Evolutionary conservation across 352 stramenopile genomes (phyloP).

Genomic region (Phytophthora crassamura): DNA sequence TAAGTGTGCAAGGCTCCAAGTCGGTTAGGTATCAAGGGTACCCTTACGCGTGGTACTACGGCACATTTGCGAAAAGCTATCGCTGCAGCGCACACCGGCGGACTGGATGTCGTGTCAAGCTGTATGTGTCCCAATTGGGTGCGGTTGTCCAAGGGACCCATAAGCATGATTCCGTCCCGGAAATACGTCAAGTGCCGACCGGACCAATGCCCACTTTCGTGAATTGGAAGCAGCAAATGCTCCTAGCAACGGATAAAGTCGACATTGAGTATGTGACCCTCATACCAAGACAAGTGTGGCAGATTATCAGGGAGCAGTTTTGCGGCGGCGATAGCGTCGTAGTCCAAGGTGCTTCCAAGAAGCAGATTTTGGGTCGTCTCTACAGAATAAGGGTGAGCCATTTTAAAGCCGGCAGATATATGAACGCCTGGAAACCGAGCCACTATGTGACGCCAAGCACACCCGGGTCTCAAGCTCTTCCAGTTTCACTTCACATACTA

Average conservation of each 20-base stretch:
- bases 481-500: constrained; percentile 18
- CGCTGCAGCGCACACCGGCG: too few species aligned
- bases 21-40: too few species aligned
- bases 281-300: background rate
- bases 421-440: too few species aligned
- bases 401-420: too few species aligned
- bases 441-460: constrained; percentile 9
- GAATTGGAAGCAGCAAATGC: background rate
- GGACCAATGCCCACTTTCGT: background rate
- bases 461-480: constrained; percentile 4
- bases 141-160: too few species aligned
- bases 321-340: background rate
- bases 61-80: too few species aligned
- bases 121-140: too few species aligned
- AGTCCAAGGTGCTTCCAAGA: background rate
- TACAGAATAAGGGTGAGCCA: background rate
- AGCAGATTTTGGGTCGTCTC: background rate
- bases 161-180: too few species aligned
- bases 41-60: too few species aligned
- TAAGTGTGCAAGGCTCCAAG: too few species aligned
- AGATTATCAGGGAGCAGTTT: background rate
- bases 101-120: too few species aligned
- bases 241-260: background rate
- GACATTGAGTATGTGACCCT: background rate
- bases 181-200: constrained; percentile 10